Base-by-base conservation (phyloP, 176 grass and related monocot genomes). In the Ananas comosus region DNA sequence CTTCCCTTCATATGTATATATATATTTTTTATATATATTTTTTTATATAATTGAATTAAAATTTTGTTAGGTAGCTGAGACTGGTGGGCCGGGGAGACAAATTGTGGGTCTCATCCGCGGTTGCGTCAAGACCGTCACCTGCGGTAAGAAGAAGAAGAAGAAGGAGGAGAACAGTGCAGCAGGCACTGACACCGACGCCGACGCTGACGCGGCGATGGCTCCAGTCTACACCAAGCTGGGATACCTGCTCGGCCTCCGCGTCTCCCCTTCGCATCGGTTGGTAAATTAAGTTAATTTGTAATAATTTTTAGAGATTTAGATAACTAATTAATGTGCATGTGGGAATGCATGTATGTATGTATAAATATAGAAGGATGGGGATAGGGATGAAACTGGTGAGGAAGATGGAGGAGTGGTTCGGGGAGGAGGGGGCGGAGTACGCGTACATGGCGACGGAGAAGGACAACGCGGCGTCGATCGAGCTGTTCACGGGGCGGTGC, bases 361-460 rank as follows among this genome's bases (percentile, higher is more conserved):
- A 12, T 65, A 72, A 28, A 29, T 67, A 25, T 76, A 92, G 94
- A 87, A 79, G 94, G 82, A 84, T 71, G 80, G 89, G 89, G 27
- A 72, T 99, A 0, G 94, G 86, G 65, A 3, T 80, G 63, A 21
- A 27, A 23, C 77, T 99, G 54, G 84, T 93, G 48, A 29, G 21
- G 50, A 51, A 3, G 18, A 67, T 99, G 78, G 94, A 99, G 70
- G 69, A 18, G 51, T 93, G 94, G 94, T 99, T 99, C 71, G 9
- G 72, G 74, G 2, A 22, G 23, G 75, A 50, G 66, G 82, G 82
- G 11, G 80, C 84, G 0, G 84, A 99, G 84, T 93, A 99, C 71
- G 82, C 94, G 0, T 99, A 99, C 80, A 93, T 99, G 94, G 94
- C 89, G 0, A 99, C 94, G 0, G 87, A 92, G 50, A 82, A 71